Evolutionary conservation across 2,329 filamentous ascomycete species (phyloP), one percentile per base, ranked within the genome.

Genomic region (Beauveria sp.): DNA sequence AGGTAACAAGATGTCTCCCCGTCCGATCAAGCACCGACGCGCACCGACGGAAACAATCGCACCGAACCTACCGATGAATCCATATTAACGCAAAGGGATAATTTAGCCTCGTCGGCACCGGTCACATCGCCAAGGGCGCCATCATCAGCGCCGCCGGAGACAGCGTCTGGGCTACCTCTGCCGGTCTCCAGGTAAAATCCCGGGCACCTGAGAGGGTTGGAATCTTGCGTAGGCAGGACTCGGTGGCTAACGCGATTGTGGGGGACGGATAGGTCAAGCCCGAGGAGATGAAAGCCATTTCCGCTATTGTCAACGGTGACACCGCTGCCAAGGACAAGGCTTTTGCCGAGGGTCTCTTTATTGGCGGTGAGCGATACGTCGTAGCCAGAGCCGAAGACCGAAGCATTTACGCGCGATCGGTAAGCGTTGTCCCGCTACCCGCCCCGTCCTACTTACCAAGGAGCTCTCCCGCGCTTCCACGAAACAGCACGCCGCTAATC

Each of bases 381-480:
- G 81, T 88, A 71, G 82, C 90, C 73, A 86, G 84, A 72, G 85
- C 87, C 58, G 90, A 93, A 64, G 91, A 89, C 38, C 82, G 88
- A 73, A 88, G 86, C 78, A 77, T 96, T 69, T 96, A 96, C 76
- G 90, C 86, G 66, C 91, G 93, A 84, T 87, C 91, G 85, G 92
- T 96, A 80, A 64, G 79, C 42, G 14, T 63, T 42, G 45, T 28
- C 38, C 38, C 22, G 22, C 22, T n/a, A 26, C 55, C 49, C 38
- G 3, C 45, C 10, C 14, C n/a, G 45, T 50, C 54, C 28, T 50
- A 22, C 54, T 49, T 50, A 24, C 8, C 12, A 28, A 10, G 18
- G 16, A n/a, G 16, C 20, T 20, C 20, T 34, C 20, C 9, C 12
- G 18, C 18, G 24, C 26, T 16, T n/a, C 18, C 10, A 45, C 42